Percentiles rank a stretch among this genome's conserved stretches.
Conservation (phyloP, 306 rosid genomes). For the Pyrus bretschneideri region DNA sequence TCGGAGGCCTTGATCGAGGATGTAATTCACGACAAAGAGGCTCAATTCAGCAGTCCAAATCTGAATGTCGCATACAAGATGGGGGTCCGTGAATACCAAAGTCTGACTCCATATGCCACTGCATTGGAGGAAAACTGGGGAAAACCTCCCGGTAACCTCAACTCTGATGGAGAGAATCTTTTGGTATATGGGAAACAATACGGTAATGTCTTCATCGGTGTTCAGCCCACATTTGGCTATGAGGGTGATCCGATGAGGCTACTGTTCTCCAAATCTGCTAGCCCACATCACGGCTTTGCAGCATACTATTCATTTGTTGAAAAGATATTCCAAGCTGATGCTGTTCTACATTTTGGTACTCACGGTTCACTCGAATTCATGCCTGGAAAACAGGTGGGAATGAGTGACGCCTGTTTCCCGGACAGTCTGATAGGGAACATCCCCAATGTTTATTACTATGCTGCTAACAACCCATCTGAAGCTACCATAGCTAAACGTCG, state of each 20-base stretch:
- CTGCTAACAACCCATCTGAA: conserved; percentile 96
- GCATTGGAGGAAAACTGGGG: conserved; percentile 96
- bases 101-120: conserved; percentile 71
- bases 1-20: conserved; percentile 94
- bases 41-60: conserved; percentile 96
- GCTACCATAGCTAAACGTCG: conserved; percentile 98
- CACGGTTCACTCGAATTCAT: conserved; percentile 98
- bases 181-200: conserved; percentile 87
- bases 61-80: conserved; percentile 88
- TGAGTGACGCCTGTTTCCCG: conserved; percentile 95
- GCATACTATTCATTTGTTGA: conserved; percentile 89
- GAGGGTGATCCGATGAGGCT: conserved; percentile 98
- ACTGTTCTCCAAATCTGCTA: conserved; percentile 96
- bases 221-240: conserved; percentile 95
- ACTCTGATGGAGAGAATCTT: conserved; percentile 93
- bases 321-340: conserved; percentile 88
- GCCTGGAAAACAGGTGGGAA: conserved; percentile 99
- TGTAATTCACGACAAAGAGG: conserved; percentile 90
- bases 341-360: conserved; percentile 95
- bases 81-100: conserved; percentile 81
- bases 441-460: conserved; percentile 90
- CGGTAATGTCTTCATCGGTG: conserved; percentile 90
- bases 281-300: conserved; percentile 99
- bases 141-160: conserved; percentile 91
- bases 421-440: conserved; percentile 94